Conservation (phyloP, 257 asterid species). For the Thymus mandschuricus region DNA sequence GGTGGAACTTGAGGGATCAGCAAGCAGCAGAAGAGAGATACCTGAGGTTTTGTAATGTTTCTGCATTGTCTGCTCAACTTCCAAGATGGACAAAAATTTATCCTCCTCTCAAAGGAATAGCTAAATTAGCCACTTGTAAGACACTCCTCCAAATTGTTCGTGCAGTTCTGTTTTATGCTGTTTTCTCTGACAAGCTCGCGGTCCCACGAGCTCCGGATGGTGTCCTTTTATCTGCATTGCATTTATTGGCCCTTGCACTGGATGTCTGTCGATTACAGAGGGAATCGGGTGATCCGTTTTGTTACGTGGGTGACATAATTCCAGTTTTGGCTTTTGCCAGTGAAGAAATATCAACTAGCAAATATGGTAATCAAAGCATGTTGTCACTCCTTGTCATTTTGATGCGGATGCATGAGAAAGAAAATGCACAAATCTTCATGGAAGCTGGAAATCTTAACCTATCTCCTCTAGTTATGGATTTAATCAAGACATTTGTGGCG, state of each 20-base stretch:
- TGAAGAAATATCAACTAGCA: constrained; percentile 65
- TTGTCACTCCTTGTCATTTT: constrained; percentile 87
- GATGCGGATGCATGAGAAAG: constrained; percentile 78
- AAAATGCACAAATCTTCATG: constrained; percentile 52
- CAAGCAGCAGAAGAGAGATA: constrained; percentile 96
- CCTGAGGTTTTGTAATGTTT: constrained; percentile 74
- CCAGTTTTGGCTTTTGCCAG: constrained; percentile 77
- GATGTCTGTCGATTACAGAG: constrained; percentile 70
- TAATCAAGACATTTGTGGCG: constrained; percentile 69
- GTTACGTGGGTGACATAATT: constrained; percentile 57
- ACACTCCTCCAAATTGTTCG: constrained; percentile 73
- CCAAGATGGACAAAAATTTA: constrained; percentile 88
- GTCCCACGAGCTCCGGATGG: constrained; percentile 83
- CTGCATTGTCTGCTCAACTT: constrained; percentile 82
- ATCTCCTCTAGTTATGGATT: constrained; percentile 56
- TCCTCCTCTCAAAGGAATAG: constrained; percentile 79
- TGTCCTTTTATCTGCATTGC: constrained; percentile 79
- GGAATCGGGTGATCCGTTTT: constrained; percentile 55
- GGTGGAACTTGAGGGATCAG: constrained; percentile 89
- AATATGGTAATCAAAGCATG: constrained; percentile 81
- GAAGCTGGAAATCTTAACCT: constrained; percentile 64
- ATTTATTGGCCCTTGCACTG: constrained; percentile 80
- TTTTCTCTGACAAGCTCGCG: constrained; percentile 55
- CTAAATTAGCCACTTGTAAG: constrained; percentile 87
- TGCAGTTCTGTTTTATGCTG: constrained; percentile 80